These are phyloP conservation scores for Claviceps monticola DNA, from an alignment of 2,329 filamentous ascomycete species.

Conservation along the genomic window DNA sequence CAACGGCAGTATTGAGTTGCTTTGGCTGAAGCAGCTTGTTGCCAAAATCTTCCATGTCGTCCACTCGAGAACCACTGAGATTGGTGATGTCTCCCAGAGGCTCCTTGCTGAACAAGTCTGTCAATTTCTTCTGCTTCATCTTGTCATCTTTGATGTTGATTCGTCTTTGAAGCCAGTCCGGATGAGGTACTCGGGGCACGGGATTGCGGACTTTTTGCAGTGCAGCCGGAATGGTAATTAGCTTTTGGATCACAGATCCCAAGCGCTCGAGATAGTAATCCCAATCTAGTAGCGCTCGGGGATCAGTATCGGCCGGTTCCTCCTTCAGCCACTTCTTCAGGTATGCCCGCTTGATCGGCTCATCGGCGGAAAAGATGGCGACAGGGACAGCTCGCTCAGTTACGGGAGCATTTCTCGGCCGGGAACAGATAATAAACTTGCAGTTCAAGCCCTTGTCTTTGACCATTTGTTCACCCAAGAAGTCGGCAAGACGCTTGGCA, in stretches of 20 bases:
- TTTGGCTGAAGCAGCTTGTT: conserved; percentile 53
- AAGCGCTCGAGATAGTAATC: conserved; percentile 92
- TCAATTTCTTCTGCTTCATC: conserved; percentile 98
- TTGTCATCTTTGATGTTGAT: conserved; percentile 95
- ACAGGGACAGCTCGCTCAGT: conserved; percentile 91
- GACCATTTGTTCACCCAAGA: conserved; percentile 95
- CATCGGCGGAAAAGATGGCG: conserved; percentile 91
- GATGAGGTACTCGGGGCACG: conserved; percentile 83
- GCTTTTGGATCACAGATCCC: conserved; percentile 93
- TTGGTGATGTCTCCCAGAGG: conserved; percentile 63
- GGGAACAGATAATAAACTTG: conserved; percentile 95
- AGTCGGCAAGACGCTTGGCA: conserved; percentile 85
- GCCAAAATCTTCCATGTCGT: conserved; percentile 74
- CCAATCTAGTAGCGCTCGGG: conserved; percentile 85
- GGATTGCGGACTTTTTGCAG: conserved; percentile 91
- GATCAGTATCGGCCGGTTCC: conserved; percentile 82
- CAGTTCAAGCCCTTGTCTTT: conserved; percentile 99
- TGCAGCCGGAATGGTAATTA: conserved; percentile 95
- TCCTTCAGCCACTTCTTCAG: conserved; percentile 93
- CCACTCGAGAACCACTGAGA: conserved; percentile 38
- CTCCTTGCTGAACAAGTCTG: conserved; percentile 65
- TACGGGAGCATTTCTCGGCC: conserved; percentile 76
- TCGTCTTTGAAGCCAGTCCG: conserved; percentile 87
- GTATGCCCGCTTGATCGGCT: conserved; percentile 75
- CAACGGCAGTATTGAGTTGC: conserved; percentile 38